Percentiles rank a stretch among this genome's conserved stretches.
phyloP scores from a whole-genome alignment of 768 basidiomycete genomes.

The Sarcodon sp. region DNA sequence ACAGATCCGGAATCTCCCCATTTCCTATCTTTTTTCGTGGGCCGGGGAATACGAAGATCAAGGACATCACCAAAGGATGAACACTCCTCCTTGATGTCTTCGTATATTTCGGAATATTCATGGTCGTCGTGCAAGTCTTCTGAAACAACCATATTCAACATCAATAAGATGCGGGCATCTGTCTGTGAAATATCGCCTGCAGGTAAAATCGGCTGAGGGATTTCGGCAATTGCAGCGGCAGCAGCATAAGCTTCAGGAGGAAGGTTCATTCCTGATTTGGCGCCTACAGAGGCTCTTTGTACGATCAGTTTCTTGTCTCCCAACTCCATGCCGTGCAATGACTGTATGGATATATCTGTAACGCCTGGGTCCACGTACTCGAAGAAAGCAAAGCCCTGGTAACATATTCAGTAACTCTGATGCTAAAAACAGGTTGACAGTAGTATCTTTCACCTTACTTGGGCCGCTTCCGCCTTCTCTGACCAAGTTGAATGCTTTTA shows the following conservation, averaged over 20 bases:
- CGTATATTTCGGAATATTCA: constrained; percentile 89
- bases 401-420: constrained; percentile 1
- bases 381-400: constrained; percentile 96
- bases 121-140: constrained; percentile 86
- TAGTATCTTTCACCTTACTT: constrained; percentile 54
- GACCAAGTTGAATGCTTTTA: constrained; percentile 96
- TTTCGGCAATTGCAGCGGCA: constrained; percentile 43
- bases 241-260: constrained; percentile 58
- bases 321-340: constrained; percentile 94
- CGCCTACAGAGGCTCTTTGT: constrained; percentile 91
- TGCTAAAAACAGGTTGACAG: neutral
- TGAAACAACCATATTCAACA: constrained; percentile 96
- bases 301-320: constrained; percentile 94
- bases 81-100: constrained; percentile 91
- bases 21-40: constrained; percentile 78
- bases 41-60: constrained; percentile 82
- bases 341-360: constrained; percentile 93
- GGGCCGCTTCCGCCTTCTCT: constrained; percentile 83
- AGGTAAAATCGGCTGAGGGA: constrained; percentile 82
- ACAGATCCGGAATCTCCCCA: constrained; percentile 60
- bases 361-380: constrained; percentile 86
- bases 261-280: constrained; percentile 61
- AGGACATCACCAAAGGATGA: constrained; percentile 68
- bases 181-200: constrained; percentile 48
- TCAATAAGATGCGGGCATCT: constrained; percentile 79